These are phyloP conservation scores for Hyphopichia homilentoma DNA, from an alignment of 805 yeast genomes.

Conservation along the genomic window DNA sequence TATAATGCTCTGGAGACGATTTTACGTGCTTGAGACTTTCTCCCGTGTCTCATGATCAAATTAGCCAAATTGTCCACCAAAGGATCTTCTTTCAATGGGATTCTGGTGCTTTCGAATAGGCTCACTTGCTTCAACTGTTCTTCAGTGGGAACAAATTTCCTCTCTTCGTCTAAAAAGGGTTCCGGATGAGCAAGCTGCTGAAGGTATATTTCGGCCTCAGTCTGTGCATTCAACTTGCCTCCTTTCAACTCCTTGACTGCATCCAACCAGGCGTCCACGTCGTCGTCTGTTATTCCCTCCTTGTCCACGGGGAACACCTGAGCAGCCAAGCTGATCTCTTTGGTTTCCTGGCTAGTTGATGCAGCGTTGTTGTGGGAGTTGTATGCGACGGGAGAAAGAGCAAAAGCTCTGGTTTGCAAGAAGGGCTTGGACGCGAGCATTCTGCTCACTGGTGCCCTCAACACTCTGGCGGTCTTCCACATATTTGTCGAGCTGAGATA, in stretches of 20 bases:
- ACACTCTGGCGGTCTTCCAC: too few species aligned
- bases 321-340: slow-evolving; percentile 21
- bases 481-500: too few species aligned
- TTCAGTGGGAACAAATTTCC: slow-evolving; percentile 53
- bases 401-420: neutral
- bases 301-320: slow-evolving; percentile 37
- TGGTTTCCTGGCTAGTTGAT: neutral
- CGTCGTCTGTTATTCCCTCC: slow-evolving; percentile 33
- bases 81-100: slow-evolving; percentile 68
- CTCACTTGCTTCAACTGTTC: slow-evolving; percentile 62
- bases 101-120: slow-evolving; percentile 43
- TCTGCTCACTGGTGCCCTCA: too few species aligned
- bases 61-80: slow-evolving; percentile 74
- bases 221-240: slow-evolving; percentile 29
- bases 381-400: slow-evolving; percentile 1
- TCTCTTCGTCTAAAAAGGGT: slow-evolving; percentile 25
- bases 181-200: slow-evolving; percentile 36
- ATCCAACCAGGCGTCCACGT: slow-evolving; percentile 44
- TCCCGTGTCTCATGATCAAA: slow-evolving; percentile 89
- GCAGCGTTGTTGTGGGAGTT: slow-evolving; percentile 1
- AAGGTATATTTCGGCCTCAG: slow-evolving; percentile 34
- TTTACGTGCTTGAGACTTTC: slow-evolving; percentile 75
- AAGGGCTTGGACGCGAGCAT: too few species aligned
- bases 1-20: slow-evolving; percentile 75
- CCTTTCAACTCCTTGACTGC: slow-evolving; percentile 39